Evolutionary conservation across 176 grass and related monocot species (phyloP), one percentile per base, ranked within the genome.

Genomic region (Dendrocalamus sinicus): DNA sequence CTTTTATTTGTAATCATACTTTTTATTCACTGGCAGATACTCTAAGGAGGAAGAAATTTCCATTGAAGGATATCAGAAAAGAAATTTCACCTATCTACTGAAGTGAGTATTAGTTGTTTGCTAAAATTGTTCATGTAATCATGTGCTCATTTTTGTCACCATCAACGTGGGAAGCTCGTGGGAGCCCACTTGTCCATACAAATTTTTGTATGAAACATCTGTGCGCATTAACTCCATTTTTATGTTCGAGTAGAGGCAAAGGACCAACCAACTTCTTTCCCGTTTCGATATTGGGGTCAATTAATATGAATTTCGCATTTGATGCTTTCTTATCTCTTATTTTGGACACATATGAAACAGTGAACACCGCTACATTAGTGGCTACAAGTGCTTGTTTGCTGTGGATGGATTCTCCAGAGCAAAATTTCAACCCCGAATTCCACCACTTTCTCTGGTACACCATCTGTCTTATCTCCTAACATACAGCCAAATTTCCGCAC

Each of bases 71-170:
- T 90, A 69, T 22, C 80, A 87, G 68, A 78, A 67, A 52, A 87
- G 74, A 85, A 99, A 99, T 87, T 96, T 96, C 73, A 96, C 90
- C 84, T 96, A 99, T 45, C 81, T 96, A 45, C 75, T 96, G 79
- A 96, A 91, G 97, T 99, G 82, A 90, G 92, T 94, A 72, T 15
- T 47, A 85, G 46, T 71, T n/a, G 19, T 60, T 72, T 70, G 12
- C 40, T 41, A 63, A 62, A 67, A 43, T 10, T 5, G 1, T 76
- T 19, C n/a, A 73, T n/a, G 20, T 59, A 59, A 59, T 59, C 55
- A n/a, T 40, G 2, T 35, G 44, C 41, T 82, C 20, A 54, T 70
- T 81, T 81, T 50, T 82, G 12, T 70, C 72, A 41, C 37, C 62
- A 84, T 75, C 57, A 37, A 17, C 1, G 11, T 9, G 15, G 64